Conservation (phyloP, 306 rosid species). For the Cucurbita moschata region DNA sequence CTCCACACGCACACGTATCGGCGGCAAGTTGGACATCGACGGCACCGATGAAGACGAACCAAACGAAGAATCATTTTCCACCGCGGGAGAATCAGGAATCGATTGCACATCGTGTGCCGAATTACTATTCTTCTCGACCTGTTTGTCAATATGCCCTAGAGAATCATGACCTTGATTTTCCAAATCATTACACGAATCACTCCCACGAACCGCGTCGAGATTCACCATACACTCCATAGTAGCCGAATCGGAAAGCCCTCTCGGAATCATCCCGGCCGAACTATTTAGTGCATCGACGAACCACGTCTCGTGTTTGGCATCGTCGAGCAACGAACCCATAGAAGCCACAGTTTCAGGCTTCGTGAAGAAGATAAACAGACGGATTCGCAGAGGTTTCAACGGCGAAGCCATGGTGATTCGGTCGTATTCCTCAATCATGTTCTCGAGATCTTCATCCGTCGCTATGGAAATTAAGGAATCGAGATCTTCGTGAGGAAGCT, state of each 20-base stretch:
- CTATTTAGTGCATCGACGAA: slow-evolving; percentile 84
- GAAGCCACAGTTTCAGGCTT: slow-evolving; percentile 69
- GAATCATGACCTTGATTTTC: slow-evolving; percentile 27
- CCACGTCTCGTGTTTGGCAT: slow-evolving; percentile 82
- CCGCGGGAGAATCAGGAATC: slow-evolving; percentile 36
- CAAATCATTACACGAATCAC: slow-evolving; percentile 53
- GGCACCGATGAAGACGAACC: slow-evolving; percentile 57
- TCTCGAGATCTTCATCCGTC: slow-evolving; percentile 79
- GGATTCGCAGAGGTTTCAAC: slow-evolving; percentile 40
- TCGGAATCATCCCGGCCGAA: slow-evolving; percentile 26
- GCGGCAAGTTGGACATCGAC: slow-evolving; percentile 68
- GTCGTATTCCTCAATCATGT: slow-evolving; percentile 85
- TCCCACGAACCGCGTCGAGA: slow-evolving; percentile 34
- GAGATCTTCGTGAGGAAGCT: slow-evolving; percentile 70
- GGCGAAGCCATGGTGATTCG: slow-evolving; percentile 29
- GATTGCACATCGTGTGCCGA: slow-evolving; percentile 28
- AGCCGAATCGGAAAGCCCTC: slow-evolving; percentile 62
- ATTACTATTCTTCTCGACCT: slow-evolving; percentile 18
- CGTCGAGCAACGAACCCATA: slow-evolving; percentile 70
- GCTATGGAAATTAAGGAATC: slow-evolving; percentile 63
- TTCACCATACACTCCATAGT: slow-evolving; percentile 29
- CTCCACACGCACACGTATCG: slow-evolving; percentile 61
- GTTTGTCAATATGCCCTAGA: slow-evolving; percentile 22
- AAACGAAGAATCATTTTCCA: slow-evolving; percentile 38
- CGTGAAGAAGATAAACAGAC: slow-evolving; percentile 53